Conservation (phyloP, 2,329 filamentous ascomycete genomes). For the Aspergillus spinulosporus region DNA sequence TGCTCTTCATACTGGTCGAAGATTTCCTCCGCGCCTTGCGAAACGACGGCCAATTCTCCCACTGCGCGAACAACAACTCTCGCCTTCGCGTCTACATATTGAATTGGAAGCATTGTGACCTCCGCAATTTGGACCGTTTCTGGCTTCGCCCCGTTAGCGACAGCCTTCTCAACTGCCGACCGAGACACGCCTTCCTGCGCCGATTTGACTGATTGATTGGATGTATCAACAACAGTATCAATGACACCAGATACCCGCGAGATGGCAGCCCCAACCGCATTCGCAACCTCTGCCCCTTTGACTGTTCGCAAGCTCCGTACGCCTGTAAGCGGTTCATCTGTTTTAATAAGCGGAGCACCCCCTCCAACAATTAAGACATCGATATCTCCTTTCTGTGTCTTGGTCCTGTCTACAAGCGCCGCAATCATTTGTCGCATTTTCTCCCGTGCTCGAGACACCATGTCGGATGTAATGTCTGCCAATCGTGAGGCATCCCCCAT, state of each 20-base stretch:
- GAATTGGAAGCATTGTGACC: slow-evolving; percentile 40
- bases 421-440: slow-evolving; percentile 9
- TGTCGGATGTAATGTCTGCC: not conserved
- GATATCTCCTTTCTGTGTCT: slow-evolving; percentile 12
- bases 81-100: slow-evolving; percentile 37
- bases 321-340: not conserved
- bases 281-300: slow-evolving; percentile 52
- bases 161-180: slow-evolving; percentile 7
- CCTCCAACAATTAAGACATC: slow-evolving; percentile 63
- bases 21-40: slow-evolving; percentile 24
- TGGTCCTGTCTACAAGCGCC: slow-evolving; percentile 14
- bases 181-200: slow-evolving; percentile 6
- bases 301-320: slow-evolving; percentile 8
- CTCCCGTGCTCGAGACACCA: not conserved
- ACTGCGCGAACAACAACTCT: slow-evolving; percentile 34
- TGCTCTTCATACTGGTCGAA: slow-evolving; percentile 5
- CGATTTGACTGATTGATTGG: slow-evolving; percentile 23
- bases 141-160: slow-evolving; percentile 1
- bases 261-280: slow-evolving; percentile 65
- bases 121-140: slow-evolving; percentile 40
- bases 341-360: slow-evolving; percentile 41
- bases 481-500: slow-evolving; percentile 2
- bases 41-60: slow-evolving; percentile 23
- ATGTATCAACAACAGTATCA: slow-evolving; percentile 13
- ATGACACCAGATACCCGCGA: slow-evolving; percentile 54